Percentiles rank a stretch among this genome's conserved stretches.
phyloP scores from a whole-genome alignment of 257 asterid species.

The Paraleonurus japonicus region DNA sequence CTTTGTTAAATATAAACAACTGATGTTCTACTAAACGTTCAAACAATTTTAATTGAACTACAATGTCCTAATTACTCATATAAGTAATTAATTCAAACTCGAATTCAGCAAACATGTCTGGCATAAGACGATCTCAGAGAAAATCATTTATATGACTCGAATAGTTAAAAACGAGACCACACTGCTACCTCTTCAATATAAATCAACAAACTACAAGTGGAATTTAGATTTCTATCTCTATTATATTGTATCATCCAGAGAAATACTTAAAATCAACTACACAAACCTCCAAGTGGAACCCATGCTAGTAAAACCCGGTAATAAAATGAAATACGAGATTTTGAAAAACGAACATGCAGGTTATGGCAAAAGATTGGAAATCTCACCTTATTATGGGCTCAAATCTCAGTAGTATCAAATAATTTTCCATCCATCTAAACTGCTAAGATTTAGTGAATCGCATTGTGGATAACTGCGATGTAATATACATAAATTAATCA shows the following conservation, averaged over 20 bases:
- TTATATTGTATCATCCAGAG: background rate
- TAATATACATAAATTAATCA: constrained; percentile 26
- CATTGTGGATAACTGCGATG: constrained; percentile 21
- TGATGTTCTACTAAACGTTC: no score
- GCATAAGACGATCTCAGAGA: no score
- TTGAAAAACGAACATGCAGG: background rate
- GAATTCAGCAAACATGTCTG: no score
- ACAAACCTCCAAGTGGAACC: background rate
- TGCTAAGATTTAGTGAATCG: constrained; percentile 26
- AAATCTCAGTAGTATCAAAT: constrained; percentile 16
- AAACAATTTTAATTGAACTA: no score
- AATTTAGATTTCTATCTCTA: background rate
- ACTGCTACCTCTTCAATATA: no score
- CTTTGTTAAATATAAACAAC: no score
- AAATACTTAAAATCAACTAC: background rate
- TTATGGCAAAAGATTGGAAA: background rate
- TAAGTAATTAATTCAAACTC: no score
- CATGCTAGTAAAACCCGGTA: background rate
- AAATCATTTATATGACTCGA: background rate
- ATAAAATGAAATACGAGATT: background rate
- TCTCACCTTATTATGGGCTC: constrained; percentile 25
- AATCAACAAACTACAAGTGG: background rate
- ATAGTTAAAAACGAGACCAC: background rate
- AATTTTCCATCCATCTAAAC: constrained; percentile 26
- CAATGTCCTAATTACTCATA: no score